Evolutionary conservation across 2,329 filamentous ascomycete species (phyloP), one percentile per base, ranked within the genome.

Genomic region (Beauveria medogensis): DNA sequence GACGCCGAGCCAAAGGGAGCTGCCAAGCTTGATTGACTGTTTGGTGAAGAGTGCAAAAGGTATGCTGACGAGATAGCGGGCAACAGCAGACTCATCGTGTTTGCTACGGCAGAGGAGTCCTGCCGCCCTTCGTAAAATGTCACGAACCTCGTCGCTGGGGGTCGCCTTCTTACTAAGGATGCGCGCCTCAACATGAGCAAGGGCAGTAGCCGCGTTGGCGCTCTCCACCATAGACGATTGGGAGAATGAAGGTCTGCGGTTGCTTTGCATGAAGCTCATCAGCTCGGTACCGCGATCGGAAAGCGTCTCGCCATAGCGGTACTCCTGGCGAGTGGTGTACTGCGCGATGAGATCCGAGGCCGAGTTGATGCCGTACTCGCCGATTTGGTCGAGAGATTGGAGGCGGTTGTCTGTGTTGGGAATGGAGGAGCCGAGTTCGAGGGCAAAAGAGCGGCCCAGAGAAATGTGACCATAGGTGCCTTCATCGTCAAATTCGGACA

Each of bases 321-420:
- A 99, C 70, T 96, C 92, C 71, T 99, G 95, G 43, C 94, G 89
- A 28, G 92, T 95, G 3, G 93, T 97, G 72, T 99, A 99, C 70
- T 99, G 93, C 2, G 94, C 92, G 70, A 99, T 86, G 68, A 99
- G 96, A 71, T 97, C 93, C 2, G 94, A 97, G 0, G 91, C 92
- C 12, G 92, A 92, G 71, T 97, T 96, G 71, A 97, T 88, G 64
- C 85, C 85, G 59, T 85, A 84, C 53, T 88, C 85, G 20, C 88
- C 86, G 64, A 90, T 82, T 41, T 82, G 82, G 66, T 95, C 90
- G 54, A 99, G 86, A 7, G 91, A 92, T 67, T 84, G 87, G 47
- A 99, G 80, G 64, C 91, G 85, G 69, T 95, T 91, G 71, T 99
- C 93, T 10, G 89, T 92, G 5, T 83, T 81, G 5, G 95, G 93